A percentile compares a stretch with the other conserved stretches of the same genome.
Evolutionary conservation across 768 basidiomycete genomes (phyloP).

Genomic region (Lentinula raphanica): DNA sequence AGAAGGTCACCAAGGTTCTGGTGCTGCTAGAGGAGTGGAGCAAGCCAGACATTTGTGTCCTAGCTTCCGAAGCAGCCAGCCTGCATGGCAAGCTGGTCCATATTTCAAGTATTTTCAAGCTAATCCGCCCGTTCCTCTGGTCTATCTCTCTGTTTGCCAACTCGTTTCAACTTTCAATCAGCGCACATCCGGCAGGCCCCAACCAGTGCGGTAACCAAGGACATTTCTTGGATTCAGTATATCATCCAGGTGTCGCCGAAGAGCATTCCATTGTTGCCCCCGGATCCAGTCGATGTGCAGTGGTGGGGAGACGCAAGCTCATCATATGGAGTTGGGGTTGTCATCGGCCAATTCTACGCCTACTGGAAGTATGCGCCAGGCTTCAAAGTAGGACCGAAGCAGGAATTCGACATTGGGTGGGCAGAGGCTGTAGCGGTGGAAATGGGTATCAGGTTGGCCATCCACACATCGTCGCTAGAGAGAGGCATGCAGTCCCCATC

Average conservation of each 20-base stretch:
- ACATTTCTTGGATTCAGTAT: conserved; percentile 18
- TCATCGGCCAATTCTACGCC: conserved; percentile 21
- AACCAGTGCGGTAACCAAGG: conserved; percentile 7
- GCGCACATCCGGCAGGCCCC: conserved; percentile 10
- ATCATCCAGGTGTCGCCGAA: no score
- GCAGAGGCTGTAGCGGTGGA: conserved; percentile 26
- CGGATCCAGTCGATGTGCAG: conserved; percentile 17
- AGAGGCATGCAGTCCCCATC: no score
- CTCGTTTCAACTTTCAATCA: conserved; percentile 14
- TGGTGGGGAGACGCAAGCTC: conserved; percentile 34
- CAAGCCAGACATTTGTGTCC: neutral
- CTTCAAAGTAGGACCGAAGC: conserved; percentile 22
- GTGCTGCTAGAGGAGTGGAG: conserved; percentile 12
- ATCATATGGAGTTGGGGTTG: conserved; percentile 29
- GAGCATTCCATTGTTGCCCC: no score
- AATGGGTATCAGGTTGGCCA: no score
- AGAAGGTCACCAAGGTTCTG: conserved; percentile 17
- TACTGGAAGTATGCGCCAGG: conserved; percentile 22
- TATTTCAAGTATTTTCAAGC: conserved; percentile 19
- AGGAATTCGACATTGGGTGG: conserved; percentile 11
- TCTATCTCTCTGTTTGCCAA: conserved; percentile 16
- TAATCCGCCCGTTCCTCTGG: conserved; percentile 21
- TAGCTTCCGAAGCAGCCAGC: conserved; percentile 15
- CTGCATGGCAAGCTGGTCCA: conserved; percentile 30
- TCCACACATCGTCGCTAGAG: neutral